Conservation (phyloP, 2,329 filamentous ascomycete species). For the Talaromyces sp. region DNA sequence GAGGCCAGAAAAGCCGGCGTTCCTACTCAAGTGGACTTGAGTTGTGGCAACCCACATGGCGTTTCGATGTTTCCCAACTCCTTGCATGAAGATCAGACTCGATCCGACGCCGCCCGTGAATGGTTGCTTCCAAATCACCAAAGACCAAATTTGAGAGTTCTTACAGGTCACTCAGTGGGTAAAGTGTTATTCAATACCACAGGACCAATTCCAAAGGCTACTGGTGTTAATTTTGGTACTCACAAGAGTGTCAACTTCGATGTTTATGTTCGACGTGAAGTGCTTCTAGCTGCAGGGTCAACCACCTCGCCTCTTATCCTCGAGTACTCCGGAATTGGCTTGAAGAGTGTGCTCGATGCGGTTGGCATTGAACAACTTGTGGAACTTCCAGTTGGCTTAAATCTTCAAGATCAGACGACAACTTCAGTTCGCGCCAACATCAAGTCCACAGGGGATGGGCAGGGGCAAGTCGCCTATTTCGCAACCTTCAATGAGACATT, state of each 20-base stretch:
- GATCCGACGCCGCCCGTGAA: conserved; percentile 31
- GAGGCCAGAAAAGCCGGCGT: conserved; percentile 13
- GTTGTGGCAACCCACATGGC: conserved; percentile 31
- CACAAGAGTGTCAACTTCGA: conserved; percentile 24
- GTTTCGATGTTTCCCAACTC: conserved; percentile 35
- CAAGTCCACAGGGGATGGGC: conserved; percentile 16
- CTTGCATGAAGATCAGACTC: conserved; percentile 27
- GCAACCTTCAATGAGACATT: conserved; percentile 32
- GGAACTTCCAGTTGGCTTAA: conserved; percentile 33
- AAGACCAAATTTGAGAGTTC: conserved; percentile 20
- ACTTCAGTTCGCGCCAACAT: conserved; percentile 20
- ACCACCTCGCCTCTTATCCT: conserved; percentile 30
- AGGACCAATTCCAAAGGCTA: conserved; percentile 15
- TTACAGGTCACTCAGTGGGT: conserved; percentile 31
- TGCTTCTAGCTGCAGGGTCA: conserved; percentile 32
- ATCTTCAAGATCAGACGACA: conserved; percentile 35
- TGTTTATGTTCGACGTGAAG: conserved; percentile 27
- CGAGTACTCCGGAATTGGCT: conserved; percentile 33
- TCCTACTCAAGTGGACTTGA: conserved; percentile 23
- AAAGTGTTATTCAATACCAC: conserved; percentile 29
- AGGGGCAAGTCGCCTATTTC: conserved; percentile 32
- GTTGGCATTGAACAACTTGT: conserved; percentile 23
- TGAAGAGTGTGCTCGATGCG: conserved; percentile 17
- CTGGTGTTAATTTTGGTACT: conserved; percentile 31
- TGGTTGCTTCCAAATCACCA: conserved; percentile 31